These are phyloP conservation scores for Protea cynaroides DNA, from an alignment of 164 flowering plant genomes.

Conservation along the genomic window DNA sequence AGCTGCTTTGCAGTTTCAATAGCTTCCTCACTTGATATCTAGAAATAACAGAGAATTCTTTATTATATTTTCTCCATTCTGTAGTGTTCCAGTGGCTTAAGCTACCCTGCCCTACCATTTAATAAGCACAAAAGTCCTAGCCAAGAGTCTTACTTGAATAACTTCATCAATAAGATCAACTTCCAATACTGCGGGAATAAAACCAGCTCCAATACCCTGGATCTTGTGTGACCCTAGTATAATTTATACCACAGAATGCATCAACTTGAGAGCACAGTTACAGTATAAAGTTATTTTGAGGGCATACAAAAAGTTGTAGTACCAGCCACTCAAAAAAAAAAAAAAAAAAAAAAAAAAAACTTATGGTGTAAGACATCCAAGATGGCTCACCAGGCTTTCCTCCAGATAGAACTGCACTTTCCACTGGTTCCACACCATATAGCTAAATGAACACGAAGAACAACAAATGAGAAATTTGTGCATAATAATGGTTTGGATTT, in stretches of 20 bases:
- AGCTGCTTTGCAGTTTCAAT: slow-evolving; percentile 38
- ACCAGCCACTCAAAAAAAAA: too few species aligned
- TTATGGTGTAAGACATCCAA: background rate
- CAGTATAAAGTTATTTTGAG: background rate
- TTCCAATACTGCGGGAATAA: slow-evolving; percentile 57
- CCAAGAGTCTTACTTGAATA: slow-evolving; percentile 23
- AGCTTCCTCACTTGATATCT: slow-evolving; percentile 40
- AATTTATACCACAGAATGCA: slow-evolving; percentile 1
- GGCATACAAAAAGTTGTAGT: too few species aligned
- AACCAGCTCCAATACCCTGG: slow-evolving; percentile 77
- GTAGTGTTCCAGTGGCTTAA: too few species aligned
- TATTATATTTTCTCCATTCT: too few species aligned
- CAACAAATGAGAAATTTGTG: background rate
- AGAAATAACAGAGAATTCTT: too few species aligned
- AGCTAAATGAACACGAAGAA: slow-evolving; percentile 29
- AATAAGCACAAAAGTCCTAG: background rate
- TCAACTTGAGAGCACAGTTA: background rate
- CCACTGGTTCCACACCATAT: slow-evolving; percentile 77
- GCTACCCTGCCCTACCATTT: too few species aligned
- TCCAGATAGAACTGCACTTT: slow-evolving; percentile 72
- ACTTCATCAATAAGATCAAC: slow-evolving; percentile 33
- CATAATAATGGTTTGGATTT: background rate
- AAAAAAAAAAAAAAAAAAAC: too few species aligned
- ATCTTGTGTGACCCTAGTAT: slow-evolving; percentile 56
- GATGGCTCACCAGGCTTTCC: slow-evolving; percentile 74